phyloP scores from a whole-genome alignment of 2,329 filamentous ascomycete genomes.

The Plenodomus lindquistii region DNA sequence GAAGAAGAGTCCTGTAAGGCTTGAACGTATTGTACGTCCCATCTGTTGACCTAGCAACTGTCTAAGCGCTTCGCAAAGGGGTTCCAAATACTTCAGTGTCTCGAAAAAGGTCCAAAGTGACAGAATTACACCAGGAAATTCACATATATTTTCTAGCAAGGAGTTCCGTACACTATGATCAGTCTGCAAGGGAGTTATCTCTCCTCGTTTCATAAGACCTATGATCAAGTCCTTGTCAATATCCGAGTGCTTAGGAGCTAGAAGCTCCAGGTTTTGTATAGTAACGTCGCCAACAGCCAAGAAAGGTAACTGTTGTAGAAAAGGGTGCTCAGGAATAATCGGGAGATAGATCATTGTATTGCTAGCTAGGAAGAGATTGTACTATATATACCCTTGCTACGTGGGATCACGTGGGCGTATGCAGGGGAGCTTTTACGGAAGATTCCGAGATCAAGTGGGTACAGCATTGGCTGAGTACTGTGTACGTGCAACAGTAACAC shows the following conservation, averaged over 20 bases:
- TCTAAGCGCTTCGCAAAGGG: constrained; percentile 13
- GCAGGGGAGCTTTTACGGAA: too few relatives aligned
- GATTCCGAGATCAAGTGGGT: too few relatives aligned
- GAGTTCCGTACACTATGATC: constrained; percentile 1
- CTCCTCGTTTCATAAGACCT: constrained; percentile 4
- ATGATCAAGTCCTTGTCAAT: constrained; percentile 8
- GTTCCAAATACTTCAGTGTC: constrained; percentile 20
- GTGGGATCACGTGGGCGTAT: too few relatives aligned
- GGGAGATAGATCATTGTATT: too few relatives aligned
- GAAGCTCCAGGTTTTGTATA: constrained; percentile 9
- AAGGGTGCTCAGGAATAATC: too few relatives aligned
- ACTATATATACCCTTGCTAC: too few relatives aligned
- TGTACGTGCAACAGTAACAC: too few relatives aligned
- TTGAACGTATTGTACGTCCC: constrained; percentile 12
- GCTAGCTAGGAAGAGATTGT: too few relatives aligned
- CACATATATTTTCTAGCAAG: constrained; percentile 12
- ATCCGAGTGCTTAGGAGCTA: constrained; percentile 9
- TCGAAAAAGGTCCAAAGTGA: constrained; percentile 19
- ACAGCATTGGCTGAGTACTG: too few relatives aligned
- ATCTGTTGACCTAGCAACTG: constrained; percentile 11
- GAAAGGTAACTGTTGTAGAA: too few relatives aligned
- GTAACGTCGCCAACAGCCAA: constrained; percentile 10
- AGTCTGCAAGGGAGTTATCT: constrained; percentile 10
- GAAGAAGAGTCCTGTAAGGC: constrained; percentile 11
- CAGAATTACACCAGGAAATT: constrained; percentile 7